phyloP scores from a whole-genome alignment of 495 filamentous ascomycete species.

The Penicillium psychrofluorescens region DNA sequence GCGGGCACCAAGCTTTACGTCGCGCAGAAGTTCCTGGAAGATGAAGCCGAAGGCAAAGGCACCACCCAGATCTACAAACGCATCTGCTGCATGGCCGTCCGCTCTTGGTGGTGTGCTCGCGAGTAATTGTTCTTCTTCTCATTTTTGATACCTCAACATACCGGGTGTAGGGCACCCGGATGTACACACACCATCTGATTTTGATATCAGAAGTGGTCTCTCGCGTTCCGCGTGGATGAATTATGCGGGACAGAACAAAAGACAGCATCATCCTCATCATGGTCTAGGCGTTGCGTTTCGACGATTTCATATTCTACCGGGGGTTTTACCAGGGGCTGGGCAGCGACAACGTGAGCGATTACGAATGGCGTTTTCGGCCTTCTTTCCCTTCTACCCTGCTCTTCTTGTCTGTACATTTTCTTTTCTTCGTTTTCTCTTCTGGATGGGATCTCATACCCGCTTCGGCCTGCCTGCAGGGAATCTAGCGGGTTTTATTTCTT shows the following conservation, averaged over 20 bases:
- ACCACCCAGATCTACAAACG: constrained; percentile 78
- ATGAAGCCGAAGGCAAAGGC: constrained; percentile 60
- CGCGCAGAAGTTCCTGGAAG: constrained; percentile 73
- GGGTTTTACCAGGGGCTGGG: constrained; percentile 10
- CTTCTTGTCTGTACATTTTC: constrained; percentile 4
- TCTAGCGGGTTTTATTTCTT: too few species aligned
- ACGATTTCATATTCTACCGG: constrained; percentile 3
- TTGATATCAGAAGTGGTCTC: too few species aligned
- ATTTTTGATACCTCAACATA: constrained; percentile 6
- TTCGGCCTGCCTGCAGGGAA: too few species aligned
- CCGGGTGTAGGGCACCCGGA: too few species aligned
- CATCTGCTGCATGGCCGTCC: constrained; percentile 62
- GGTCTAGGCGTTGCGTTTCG: constrained; percentile 15
- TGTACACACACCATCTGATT: too few species aligned
- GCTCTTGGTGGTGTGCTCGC: constrained; percentile 45
- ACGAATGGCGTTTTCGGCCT: constrained; percentile 18
- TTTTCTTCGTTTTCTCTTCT: constrained; percentile 9
- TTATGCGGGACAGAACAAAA: too few species aligned
- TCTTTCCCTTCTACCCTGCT: constrained; percentile 5
- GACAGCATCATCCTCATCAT: constrained; percentile 27
- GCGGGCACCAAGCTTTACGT: constrained; percentile 66
- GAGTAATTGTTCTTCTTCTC: constrained; percentile 18
- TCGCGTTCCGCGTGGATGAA: too few species aligned
- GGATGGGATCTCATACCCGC: constrained; percentile 14
- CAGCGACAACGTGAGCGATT: constrained; percentile 13